Conservation (phyloP, 257 asterid species). For the Solanum gracilifrons region DNA sequence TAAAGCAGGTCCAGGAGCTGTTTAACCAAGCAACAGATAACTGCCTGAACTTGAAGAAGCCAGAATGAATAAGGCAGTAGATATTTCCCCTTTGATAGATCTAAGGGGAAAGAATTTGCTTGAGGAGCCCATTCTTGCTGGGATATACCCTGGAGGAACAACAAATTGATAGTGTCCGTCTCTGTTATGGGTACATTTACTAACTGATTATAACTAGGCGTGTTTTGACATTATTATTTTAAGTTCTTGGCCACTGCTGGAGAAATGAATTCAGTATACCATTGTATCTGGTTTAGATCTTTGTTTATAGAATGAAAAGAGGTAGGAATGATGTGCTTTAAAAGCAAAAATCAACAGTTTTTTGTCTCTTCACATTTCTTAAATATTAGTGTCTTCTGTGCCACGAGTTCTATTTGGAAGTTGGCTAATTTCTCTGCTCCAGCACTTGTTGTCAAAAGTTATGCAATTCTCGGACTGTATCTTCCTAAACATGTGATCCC, state of each 20-base stretch:
- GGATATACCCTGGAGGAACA: neutral
- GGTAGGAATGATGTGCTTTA: neutral
- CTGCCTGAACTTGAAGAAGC: slow-evolving; percentile 82
- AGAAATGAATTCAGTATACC: neutral
- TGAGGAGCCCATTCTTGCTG: neutral
- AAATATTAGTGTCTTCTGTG: neutral
- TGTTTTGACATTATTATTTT: neutral
- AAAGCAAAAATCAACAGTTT: neutral
- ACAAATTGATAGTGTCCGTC: neutral
- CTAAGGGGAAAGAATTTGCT: neutral
- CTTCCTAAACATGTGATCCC: neutral
- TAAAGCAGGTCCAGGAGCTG: slow-evolving; percentile 78
- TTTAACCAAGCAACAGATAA: slow-evolving; percentile 68
- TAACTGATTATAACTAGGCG: neutral
- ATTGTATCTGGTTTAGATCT: neutral
- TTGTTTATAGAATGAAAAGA: neutral
- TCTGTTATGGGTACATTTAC: neutral
- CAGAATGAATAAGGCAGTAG: slow-evolving; percentile 27
- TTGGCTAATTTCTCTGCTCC: neutral
- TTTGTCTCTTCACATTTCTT: neutral
- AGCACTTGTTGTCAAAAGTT: neutral
- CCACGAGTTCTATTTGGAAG: neutral
- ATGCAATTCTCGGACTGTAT: neutral
- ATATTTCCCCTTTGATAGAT: neutral
- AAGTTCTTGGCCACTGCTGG: neutral